These are phyloP conservation scores for Geosiphon pyriformis DNA, from an alignment of 192 early-diverging fungal genomes.

Conservation along the genomic window DNA sequence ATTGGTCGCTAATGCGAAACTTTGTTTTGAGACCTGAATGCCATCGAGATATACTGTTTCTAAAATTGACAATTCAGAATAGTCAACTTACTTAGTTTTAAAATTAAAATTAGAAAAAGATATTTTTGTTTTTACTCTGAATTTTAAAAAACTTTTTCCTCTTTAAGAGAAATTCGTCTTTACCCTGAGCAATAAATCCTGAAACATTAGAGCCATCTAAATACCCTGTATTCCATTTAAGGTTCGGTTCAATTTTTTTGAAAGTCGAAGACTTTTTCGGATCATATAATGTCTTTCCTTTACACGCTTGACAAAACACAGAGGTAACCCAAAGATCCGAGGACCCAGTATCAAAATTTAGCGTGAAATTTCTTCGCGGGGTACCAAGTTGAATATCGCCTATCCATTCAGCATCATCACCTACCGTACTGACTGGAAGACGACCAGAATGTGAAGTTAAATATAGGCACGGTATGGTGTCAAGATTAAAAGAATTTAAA, in stretches of 20 bases:
- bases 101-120: no score
- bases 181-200: neutral
- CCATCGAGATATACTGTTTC: neutral
- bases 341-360: conserved; percentile 57
- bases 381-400: conserved; percentile 19
- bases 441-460: neutral
- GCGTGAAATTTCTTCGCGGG: conserved; percentile 28
- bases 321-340: conserved; percentile 58
- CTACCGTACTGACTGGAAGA: neutral
- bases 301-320: conserved; percentile 39
- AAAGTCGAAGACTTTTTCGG: conserved; percentile 46
- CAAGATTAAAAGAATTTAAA: no score
- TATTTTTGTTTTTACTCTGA: no score
- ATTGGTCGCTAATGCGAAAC: neutral
- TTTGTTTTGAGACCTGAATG: neutral
- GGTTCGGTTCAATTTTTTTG: conserved; percentile 2
- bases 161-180: no score
- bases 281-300: conserved; percentile 44
- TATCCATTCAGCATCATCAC: neutral
- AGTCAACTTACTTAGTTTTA: no score
- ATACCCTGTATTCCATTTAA: neutral
- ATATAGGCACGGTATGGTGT: neutral
- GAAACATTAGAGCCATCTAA: neutral
- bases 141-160: no score
- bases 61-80: neutral